Conservation (phyloP, 257 asterid species). For the Solanum pimpinellifolium region DNA sequence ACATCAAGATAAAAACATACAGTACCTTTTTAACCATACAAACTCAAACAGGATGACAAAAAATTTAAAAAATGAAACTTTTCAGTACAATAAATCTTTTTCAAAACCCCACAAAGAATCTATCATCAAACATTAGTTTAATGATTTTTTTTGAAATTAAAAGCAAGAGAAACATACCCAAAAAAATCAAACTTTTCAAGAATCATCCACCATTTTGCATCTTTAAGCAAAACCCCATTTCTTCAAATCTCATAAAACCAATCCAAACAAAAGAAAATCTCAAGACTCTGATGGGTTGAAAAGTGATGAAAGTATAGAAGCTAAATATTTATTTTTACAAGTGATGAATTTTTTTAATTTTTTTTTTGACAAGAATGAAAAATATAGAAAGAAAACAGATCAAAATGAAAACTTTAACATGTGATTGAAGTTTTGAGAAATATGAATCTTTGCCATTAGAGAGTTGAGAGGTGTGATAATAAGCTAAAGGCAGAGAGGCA, state of each 20-base stretch:
- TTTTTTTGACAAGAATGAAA: not conserved
- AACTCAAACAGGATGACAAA: not conserved
- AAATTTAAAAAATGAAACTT: not conserved
- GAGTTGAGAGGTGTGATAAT: not conserved
- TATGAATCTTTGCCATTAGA: not conserved
- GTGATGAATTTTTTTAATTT: not conserved
- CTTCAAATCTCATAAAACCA: not conserved
- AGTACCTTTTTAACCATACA: not conserved
- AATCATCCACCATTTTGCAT: conserved; percentile 21
- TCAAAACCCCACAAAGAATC: not conserved
- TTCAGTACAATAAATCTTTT: not conserved
- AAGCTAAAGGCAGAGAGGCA: not conserved
- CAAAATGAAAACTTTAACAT: not conserved
- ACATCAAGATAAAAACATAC: not conserved
- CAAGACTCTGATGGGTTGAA: not conserved
- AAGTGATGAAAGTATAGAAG: not conserved
- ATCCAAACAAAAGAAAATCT: not conserved
- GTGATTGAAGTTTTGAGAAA: not conserved
- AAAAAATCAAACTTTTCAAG: conserved; percentile 27
- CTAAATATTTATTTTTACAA: not conserved
- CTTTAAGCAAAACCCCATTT: conserved; percentile 30
- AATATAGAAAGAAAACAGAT: not conserved
- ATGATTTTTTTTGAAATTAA: not conserved
- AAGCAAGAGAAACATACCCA: conserved; percentile 21
- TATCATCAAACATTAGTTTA: not conserved